Evolutionary conservation across 257 asterid species (phyloP).

Genomic region (Euphrasia confusa): DNA sequence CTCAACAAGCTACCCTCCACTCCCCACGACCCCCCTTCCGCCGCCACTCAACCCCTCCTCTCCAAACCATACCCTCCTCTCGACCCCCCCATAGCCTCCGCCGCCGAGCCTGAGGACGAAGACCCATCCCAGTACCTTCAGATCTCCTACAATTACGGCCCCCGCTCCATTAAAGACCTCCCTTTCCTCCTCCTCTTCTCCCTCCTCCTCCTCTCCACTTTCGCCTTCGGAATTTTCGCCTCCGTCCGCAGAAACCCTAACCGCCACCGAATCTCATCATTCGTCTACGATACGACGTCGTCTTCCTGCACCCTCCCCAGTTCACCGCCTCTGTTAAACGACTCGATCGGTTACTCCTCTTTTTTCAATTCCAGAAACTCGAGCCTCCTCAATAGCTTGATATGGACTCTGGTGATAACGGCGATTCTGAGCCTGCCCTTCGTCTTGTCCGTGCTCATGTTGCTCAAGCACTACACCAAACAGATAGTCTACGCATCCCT

Average conservation of each 20-base stretch:
- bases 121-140: conserved; percentile 70
- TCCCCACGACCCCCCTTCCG: conserved; percentile 30
- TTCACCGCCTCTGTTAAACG: conserved; percentile 5
- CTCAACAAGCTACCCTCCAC: conserved; percentile 47
- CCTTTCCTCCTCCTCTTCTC: conserved; percentile 61
- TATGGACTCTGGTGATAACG: conserved; percentile 81
- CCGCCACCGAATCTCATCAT: conserved; percentile 48
- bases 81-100: conserved; percentile 42
- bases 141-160: conserved; percentile 86
- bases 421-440: conserved; percentile 59
- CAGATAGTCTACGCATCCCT: conserved; percentile 81
- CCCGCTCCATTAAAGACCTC: conserved; percentile 60
- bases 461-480: conserved; percentile 77
- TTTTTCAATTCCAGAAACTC: conserved; percentile 31
- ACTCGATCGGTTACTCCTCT: conserved; percentile 24
- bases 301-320: conserved; percentile 47
- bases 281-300: conserved; percentile 43
- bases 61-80: conserved; percentile 38
- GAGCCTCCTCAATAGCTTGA: conserved; percentile 51
- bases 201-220: conserved; percentile 57
- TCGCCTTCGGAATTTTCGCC: conserved; percentile 81
- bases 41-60: conserved; percentile 47
- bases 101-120: conserved; percentile 44
- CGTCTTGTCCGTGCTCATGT: conserved; percentile 48
- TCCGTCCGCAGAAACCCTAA: conserved; percentile 62